phyloP scores from a whole-genome alignment of 352 stramenopile species.

The Pythium chondricola region DNA sequence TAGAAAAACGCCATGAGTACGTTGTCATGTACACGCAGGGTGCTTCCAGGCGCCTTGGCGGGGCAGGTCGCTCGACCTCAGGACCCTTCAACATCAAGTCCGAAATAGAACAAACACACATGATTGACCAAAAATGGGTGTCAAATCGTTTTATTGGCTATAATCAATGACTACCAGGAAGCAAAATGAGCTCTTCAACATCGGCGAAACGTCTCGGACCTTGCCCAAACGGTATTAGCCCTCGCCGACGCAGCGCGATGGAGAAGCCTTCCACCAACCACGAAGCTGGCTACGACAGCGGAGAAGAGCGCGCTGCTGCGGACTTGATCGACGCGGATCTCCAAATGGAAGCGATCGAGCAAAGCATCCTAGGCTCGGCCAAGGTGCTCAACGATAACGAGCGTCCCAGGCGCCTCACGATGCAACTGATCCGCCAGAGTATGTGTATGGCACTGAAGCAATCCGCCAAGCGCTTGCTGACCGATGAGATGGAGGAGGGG shows the following conservation, averaged over 20 bases:
- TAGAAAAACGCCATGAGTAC: slow-evolving; percentile 50
- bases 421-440: slow-evolving; percentile 63
- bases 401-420: slow-evolving; percentile 38
- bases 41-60: too few species aligned
- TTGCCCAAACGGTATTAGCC: too few species aligned
- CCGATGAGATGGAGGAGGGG: not conserved
- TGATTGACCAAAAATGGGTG: slow-evolving; percentile 7
- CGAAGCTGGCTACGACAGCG: slow-evolving; percentile 4
- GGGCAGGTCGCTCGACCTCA: too few species aligned
- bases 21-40: not conserved
- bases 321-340: slow-evolving; percentile 27
- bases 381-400: slow-evolving; percentile 28
- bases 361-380: slow-evolving; percentile 32
- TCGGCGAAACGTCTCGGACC: too few species aligned
- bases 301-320: slow-evolving; percentile 1
- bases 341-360: slow-evolving; percentile 51
- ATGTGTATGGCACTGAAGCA: slow-evolving; percentile 15
- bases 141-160: not conserved
- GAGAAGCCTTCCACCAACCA: too few species aligned
- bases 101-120: too few species aligned
- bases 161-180: not conserved
- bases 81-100: not conserved
- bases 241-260: too few species aligned
- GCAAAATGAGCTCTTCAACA: not conserved
- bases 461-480: not conserved